A percentile compares a stretch with the other conserved stretches of the same genome.
phyloP scores from a whole-genome alignment of 768 basidiomycete genomes.

The Mycena filopes region DNA sequence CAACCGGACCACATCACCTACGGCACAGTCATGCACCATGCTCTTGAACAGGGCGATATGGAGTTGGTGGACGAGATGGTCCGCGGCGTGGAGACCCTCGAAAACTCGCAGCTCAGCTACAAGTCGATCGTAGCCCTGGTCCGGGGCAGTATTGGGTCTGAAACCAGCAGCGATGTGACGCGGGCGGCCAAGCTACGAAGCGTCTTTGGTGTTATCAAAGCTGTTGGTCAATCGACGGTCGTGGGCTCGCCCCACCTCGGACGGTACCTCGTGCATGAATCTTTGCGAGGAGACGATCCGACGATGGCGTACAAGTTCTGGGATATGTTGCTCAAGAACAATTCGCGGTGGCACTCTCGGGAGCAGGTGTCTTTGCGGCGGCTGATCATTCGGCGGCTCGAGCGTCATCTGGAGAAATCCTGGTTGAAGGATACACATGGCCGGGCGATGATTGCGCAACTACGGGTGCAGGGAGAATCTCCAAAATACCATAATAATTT shows the following conservation, averaged over 20 bases:
- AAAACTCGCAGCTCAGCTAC: conserved; percentile 50
- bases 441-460: conserved; percentile 44
- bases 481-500: neutral
- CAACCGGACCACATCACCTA: conserved; percentile 64
- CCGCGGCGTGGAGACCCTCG: conserved; percentile 47
- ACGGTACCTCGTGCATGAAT: conserved; percentile 59
- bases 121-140: conserved; percentile 63
- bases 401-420: conserved; percentile 27
- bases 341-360: conserved; percentile 58
- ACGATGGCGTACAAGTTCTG: conserved; percentile 71
- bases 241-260: conserved; percentile 60
- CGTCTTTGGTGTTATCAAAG: conserved; percentile 55
- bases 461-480: conserved; percentile 27
- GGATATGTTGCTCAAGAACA: conserved; percentile 56
- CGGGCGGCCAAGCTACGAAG: conserved; percentile 49
- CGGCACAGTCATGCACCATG: conserved; percentile 72
- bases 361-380: conserved; percentile 57
- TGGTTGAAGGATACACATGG: conserved; percentile 32
- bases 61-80: conserved; percentile 57
- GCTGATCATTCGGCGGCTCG: conserved; percentile 50
- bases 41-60: conserved; percentile 56
- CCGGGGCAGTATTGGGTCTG: conserved; percentile 48
- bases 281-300: conserved; percentile 61
- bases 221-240: conserved; percentile 46
- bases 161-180: conserved; percentile 36